Percentiles rank a stretch among this genome's conserved stretches.
phyloP scores from a whole-genome alignment of 257 asterid genomes.

The Scutellaria minor region DNA sequence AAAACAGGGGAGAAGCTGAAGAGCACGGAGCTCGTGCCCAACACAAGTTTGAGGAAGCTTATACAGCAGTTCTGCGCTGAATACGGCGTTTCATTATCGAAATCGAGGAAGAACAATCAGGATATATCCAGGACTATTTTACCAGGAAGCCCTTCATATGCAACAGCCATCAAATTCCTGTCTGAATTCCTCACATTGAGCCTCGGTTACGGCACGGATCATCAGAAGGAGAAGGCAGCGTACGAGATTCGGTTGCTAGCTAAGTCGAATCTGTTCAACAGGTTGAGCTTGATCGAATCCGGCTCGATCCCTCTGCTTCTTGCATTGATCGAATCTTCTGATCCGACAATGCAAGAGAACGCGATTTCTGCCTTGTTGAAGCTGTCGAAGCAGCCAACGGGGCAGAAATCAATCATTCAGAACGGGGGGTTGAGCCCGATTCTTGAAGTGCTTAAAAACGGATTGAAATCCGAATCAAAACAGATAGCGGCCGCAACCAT shows the following conservation, averaged over 20 bases:
- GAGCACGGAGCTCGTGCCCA: conserved; percentile 62
- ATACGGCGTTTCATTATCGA: conserved; percentile 59
- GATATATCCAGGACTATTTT: conserved; percentile 62
- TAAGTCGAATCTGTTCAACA: conserved; percentile 65
- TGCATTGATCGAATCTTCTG: conserved; percentile 43
- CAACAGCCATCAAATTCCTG: conserved; percentile 57
- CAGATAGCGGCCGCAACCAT: conserved; percentile 75
- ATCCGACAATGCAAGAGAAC: conserved; percentile 62
- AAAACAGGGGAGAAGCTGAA: conserved; percentile 65
- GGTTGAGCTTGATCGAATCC: conserved; percentile 56
- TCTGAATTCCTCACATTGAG: conserved; percentile 50
- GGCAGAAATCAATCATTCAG: conserved; percentile 57
- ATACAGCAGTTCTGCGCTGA: conserved; percentile 66
- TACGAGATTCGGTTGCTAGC: conserved; percentile 68
- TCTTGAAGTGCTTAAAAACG: conserved; percentile 50
- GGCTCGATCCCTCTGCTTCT: conserved; percentile 58
- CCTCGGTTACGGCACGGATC: conserved; percentile 50
- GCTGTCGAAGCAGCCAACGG: conserved; percentile 66
- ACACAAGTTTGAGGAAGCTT: conserved; percentile 52
- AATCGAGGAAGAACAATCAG: conserved; percentile 53
- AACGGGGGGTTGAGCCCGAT: conserved; percentile 49
- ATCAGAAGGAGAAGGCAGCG: conserved; percentile 65
- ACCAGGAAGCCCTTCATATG: conserved; percentile 68
- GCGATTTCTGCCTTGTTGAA: conserved; percentile 64
- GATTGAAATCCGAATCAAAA: conserved; percentile 49